Base-by-base conservation (phyloP, 352 stramenopile species). In the Phytophthora citrophthora region DNA sequence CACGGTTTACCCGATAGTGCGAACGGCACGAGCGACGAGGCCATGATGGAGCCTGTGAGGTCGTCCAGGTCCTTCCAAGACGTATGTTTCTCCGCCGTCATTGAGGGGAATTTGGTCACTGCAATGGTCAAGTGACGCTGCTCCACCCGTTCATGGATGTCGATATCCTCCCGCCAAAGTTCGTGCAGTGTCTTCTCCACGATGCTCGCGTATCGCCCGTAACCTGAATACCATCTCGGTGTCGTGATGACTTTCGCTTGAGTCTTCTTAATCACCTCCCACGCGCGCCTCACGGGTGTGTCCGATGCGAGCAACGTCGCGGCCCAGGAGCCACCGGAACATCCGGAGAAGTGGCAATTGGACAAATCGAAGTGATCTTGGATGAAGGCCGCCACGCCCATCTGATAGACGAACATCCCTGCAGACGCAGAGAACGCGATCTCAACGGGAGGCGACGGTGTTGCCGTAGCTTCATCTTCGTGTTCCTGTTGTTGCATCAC, bases 331-430 rank as follows among this genome's bases (percentile, higher is more conserved):
- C 64, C 68, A 4, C 68, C 68, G 4, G 59, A 77, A 46, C 68
- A 77, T 12, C 68, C 64, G 32, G 64, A 77, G 52, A 76, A 77
- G 59, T 66, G 65, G 63, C 64, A 77, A 18, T 66, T 58, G 24
- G 53, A 67, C 44, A 80, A 61, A 39, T 77, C 58, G 51, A 80
- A 80, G 56, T 86, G 69, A 36, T 91, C 82, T 48, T 91, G 82
- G 8, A 91, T 64, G 64, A 85, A 91, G 31, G 82, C 81, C 0
- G 81, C 81, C 47, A 89, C 62, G 26, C 81, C 81, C 81, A 91
- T 91, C 65, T 91, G 82, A 56, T 89, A 91, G 8, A 88, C 78
- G 51, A 91, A 91, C 62, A 81, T 72, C 27, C 79, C 81, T 2
- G 66, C 81, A n/a, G 79, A 90, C 9, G 79, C 76, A 29, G 81